Conservation (phyloP, 331 rosid genomes). For the Telfairia occidentalis region DNA sequence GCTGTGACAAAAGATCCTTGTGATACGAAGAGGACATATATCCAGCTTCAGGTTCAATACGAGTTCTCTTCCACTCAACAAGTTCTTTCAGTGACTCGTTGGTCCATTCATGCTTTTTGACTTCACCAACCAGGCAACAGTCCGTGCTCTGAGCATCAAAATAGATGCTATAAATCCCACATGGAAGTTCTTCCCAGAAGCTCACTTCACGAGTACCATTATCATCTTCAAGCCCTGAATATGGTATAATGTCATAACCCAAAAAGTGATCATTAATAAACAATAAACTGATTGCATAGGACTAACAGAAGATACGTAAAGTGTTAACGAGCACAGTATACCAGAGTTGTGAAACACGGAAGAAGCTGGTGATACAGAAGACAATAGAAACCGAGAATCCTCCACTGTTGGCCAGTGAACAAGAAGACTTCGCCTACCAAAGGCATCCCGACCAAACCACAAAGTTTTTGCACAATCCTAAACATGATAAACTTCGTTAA, state of each 20-base stretch:
- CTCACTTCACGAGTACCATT: conserved; percentile 28
- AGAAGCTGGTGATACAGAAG: conserved; percentile 72
- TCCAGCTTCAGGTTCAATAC: conserved; percentile 45
- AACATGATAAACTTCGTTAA: conserved; percentile 11
- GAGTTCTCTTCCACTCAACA: conserved; percentile 73
- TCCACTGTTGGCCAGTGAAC: conserved; percentile 90
- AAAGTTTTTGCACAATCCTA: conserved; percentile 65
- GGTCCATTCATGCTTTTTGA: conserved; percentile 54
- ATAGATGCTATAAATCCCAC: conserved; percentile 63
- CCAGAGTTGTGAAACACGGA: conserved; percentile 39
- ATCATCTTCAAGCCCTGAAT: conserved; percentile 37
- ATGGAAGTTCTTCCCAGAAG: conserved; percentile 90
- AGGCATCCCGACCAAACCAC: conserved; percentile 95
- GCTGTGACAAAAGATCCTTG: conserved; percentile 21
- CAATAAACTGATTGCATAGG: neutral
- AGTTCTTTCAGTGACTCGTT: conserved; percentile 46
- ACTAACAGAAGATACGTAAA: neutral
- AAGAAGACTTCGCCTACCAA: conserved; percentile 89
- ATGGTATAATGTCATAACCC: conserved; percentile 7
- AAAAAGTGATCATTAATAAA: neutral
- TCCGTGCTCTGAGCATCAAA: conserved; percentile 27
- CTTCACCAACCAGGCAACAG: conserved; percentile 44
- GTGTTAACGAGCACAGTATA: conserved; percentile 19
- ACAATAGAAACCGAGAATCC: conserved; percentile 55
- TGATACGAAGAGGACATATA: conserved; percentile 22